These are phyloP conservation scores for Pisolithus microcarpus DNA, from an alignment of 768 basidiomycete species.

Conservation along the genomic window DNA sequence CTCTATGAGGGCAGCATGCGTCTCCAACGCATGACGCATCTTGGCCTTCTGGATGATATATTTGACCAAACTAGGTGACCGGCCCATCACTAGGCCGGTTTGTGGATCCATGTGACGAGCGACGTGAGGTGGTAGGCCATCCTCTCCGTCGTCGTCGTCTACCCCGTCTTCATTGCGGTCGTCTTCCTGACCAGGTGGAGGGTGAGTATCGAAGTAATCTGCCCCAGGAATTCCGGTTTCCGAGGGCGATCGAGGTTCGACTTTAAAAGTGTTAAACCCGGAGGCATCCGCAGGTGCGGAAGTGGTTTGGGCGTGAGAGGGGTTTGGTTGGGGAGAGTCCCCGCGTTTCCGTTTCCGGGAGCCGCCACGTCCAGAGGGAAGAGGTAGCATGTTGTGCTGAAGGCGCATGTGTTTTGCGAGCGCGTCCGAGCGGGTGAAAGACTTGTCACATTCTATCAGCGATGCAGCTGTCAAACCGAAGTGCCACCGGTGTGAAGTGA, in stretches of 20 bases:
- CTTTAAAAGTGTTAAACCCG: slow-evolving; percentile 57
- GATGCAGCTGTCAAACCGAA: slow-evolving; percentile 1
- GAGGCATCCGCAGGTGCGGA: slow-evolving; percentile 6
- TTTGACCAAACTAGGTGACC: slow-evolving; percentile 62
- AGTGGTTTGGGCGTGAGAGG: slow-evolving; percentile 8
- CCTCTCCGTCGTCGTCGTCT: slow-evolving; percentile 31
- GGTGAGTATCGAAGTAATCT: slow-evolving; percentile 27
- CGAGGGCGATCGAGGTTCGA: slow-evolving; percentile 45
- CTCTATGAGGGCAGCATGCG: slow-evolving; percentile 57
- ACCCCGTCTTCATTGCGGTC: slow-evolving; percentile 11
- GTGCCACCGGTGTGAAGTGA: background rate
- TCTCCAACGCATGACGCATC: slow-evolving; percentile 57
- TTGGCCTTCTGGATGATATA: slow-evolving; percentile 71
- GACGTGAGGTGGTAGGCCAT: slow-evolving; percentile 51
- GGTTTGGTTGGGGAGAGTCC: slow-evolving; percentile 21
- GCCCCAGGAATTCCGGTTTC: slow-evolving; percentile 26
- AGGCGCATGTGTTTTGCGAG: slow-evolving; percentile 88
- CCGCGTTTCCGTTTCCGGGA: slow-evolving; percentile 63
- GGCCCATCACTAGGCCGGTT: slow-evolving; percentile 58
- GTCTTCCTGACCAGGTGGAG: slow-evolving; percentile 9
- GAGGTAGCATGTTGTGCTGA: slow-evolving; percentile 74
- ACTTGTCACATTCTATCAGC: slow-evolving; percentile 79
- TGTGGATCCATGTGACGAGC: slow-evolving; percentile 42
- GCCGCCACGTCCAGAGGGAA: slow-evolving; percentile 66
- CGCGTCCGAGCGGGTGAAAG: slow-evolving; percentile 92